Percentiles rank a stretch among this genome's conserved stretches.
These are phyloP conservation scores for Martiniozyma abietophila DNA, from an alignment of 805 yeast species.

Conservation along the genomic window DNA sequence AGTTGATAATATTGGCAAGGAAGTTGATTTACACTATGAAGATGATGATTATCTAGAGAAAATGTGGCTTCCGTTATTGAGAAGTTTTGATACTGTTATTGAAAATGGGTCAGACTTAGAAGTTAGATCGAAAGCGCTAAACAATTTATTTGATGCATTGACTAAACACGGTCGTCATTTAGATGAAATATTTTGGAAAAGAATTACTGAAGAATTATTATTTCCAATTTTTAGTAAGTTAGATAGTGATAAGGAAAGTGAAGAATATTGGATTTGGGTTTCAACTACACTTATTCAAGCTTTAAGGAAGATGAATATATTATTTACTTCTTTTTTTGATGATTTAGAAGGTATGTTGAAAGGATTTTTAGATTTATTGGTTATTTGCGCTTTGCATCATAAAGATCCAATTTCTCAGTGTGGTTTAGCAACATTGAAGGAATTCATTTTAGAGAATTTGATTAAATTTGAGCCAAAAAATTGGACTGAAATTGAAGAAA, in stretches of 20 bases:
- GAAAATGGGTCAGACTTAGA: constrained; percentile 93
- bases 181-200: constrained; percentile 70
- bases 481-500: constrained; percentile 63
- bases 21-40: constrained; percentile 18
- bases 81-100: constrained; percentile 77
- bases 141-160: constrained; percentile 70
- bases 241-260: constrained; percentile 64
- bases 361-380: constrained; percentile 67
- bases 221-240: constrained; percentile 87
- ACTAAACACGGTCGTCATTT: constrained; percentile 74
- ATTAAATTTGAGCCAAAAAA: constrained; percentile 51
- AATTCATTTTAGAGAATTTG: constrained; percentile 68
- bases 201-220: constrained; percentile 63
- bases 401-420: constrained; percentile 94
- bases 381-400: constrained; percentile 90
- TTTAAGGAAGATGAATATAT: constrained; percentile 72
- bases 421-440: constrained; percentile 83
- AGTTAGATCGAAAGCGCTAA: constrained; percentile 82
- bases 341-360: constrained; percentile 65
- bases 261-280: constrained; percentile 89
- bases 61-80: constrained; percentile 81
- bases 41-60: constrained; percentile 37
- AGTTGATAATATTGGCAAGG: constrained; percentile 48
- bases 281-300: constrained; percentile 96
- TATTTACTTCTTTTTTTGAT: constrained; percentile 76